Conservation (phyloP, 2,329 filamentous ascomycete genomes). For the Seiridium unicorne region DNA sequence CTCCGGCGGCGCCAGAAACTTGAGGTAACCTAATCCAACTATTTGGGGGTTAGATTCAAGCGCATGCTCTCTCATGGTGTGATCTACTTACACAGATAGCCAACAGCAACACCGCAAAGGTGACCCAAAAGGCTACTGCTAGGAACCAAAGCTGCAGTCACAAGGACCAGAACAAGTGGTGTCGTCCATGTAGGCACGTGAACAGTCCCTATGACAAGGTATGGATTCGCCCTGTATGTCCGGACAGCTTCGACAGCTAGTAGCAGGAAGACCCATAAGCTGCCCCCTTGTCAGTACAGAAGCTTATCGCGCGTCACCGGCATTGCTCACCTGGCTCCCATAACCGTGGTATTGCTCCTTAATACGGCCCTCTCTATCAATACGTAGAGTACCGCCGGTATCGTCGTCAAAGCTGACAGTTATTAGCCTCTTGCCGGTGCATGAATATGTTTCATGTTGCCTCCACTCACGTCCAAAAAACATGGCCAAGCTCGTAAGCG, state of each 20-base stretch:
- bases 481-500: conserved; percentile 79
- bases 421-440: background rate
- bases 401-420: conserved; percentile 65
- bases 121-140: conserved; percentile 85
- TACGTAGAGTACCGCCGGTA: conserved; percentile 81
- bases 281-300: conserved; percentile 35
- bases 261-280: conserved; percentile 90
- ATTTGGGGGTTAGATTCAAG: background rate
- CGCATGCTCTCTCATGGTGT: conserved; percentile 17
- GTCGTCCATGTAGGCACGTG: conserved; percentile 91
- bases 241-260: conserved; percentile 83
- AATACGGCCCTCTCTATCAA: conserved; percentile 74
- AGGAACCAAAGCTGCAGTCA: conserved; percentile 75
- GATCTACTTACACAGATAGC: conserved; percentile 73
- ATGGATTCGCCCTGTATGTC: conserved; percentile 77
- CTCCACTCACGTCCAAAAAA: conserved; percentile 81
- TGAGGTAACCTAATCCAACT: conserved; percentile 87
- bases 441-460: background rate
- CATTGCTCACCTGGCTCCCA: conserved; percentile 73
- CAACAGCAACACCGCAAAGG: conserved; percentile 76
- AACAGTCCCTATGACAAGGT: conserved; percentile 61
- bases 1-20: conserved; percentile 86
- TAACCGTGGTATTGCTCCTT: conserved; percentile 67
- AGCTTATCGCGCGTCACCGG: background rate
- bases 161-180: conserved; percentile 73